Conservation (phyloP, 345 rosid genomes). For the Turritis glabra region DNA sequence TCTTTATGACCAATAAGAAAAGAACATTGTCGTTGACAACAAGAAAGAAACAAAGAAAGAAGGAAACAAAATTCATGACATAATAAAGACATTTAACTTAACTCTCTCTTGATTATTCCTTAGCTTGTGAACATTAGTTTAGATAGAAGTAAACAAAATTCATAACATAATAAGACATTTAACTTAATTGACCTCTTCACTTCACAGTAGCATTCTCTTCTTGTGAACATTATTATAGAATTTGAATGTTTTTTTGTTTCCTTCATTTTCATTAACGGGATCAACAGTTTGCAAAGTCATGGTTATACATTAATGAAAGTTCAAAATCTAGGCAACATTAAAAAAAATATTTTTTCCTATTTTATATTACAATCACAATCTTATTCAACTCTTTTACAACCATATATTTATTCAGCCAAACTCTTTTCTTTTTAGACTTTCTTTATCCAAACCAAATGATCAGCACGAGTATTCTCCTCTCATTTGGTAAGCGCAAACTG, state of each 20-base stretch:
- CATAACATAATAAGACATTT: too few species aligned
- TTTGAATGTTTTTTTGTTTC: too few species aligned
- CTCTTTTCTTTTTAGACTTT: background rate
- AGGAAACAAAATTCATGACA: background rate
- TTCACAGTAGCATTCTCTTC: background rate
- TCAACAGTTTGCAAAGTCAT: background rate
- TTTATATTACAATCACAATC: too few species aligned
- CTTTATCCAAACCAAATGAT: background rate
- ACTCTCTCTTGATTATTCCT: background rate
- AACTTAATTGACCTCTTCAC: too few species aligned
- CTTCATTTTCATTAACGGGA: too few species aligned
- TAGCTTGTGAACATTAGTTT: background rate
- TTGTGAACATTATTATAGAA: background rate
- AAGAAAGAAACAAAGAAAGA: background rate
- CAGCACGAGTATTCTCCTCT: background rate
- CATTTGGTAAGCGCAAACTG: background rate
- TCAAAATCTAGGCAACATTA: background rate
- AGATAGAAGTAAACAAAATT: too few species aligned
- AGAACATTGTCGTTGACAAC: slow-evolving; percentile 22
- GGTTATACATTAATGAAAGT: background rate
- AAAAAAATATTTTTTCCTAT: too few species aligned
- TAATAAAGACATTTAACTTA: background rate
- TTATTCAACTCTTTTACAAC: too few species aligned
- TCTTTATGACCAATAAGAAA: slow-evolving; percentile 7
- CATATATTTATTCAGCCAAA: too few species aligned